phyloP scores from a whole-genome alignment of 2,329 filamentous ascomycete species.

The Ophiocordyceps australis region DNA sequence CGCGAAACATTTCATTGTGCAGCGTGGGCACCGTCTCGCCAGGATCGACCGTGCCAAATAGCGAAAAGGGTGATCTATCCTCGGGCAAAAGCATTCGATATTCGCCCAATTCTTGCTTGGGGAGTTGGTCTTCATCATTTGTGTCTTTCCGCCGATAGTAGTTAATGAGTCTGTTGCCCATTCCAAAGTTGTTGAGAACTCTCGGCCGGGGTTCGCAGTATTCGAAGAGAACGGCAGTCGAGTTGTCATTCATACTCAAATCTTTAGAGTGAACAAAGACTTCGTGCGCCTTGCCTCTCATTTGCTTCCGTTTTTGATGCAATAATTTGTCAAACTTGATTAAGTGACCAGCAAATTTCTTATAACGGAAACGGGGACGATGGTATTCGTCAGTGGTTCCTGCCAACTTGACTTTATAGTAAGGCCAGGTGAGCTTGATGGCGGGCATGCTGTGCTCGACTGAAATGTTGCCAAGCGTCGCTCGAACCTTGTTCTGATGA shows the following conservation, averaged over 20 bases:
- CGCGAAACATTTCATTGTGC: conserved; percentile 89
- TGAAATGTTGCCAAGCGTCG: conserved; percentile 76
- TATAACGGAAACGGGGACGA: conserved; percentile 59
- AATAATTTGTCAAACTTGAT: conserved; percentile 57
- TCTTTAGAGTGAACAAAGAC: conserved; percentile 69
- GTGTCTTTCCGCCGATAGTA: conserved; percentile 76
- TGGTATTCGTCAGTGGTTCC: conserved; percentile 68
- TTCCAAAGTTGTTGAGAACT: conserved; percentile 89
- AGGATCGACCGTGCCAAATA: conserved; percentile 83
- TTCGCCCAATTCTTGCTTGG: conserved; percentile 76
- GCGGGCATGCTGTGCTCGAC: conserved; percentile 91
- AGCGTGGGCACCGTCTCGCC: conserved; percentile 82
- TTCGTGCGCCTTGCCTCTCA: conserved; percentile 63
- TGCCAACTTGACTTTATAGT: conserved; percentile 75
- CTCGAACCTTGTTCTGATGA: conserved; percentile 87
- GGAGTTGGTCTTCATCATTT: conserved; percentile 54
- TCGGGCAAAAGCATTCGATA: conserved; percentile 76
- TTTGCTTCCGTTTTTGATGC: conserved; percentile 61
- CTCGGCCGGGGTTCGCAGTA: conserved; percentile 90
- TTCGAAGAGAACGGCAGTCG: conserved; percentile 72
- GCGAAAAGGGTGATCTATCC: conserved; percentile 88
- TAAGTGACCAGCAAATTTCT: conserved; percentile 44
- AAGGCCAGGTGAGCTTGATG: conserved; percentile 81
- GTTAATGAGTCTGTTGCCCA: conserved; percentile 92
- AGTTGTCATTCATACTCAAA: conserved; percentile 76